Base-by-base conservation (phyloP, 2,329 filamentous ascomycete genomes). In the Cadophora luteo-olivacea region DNA sequence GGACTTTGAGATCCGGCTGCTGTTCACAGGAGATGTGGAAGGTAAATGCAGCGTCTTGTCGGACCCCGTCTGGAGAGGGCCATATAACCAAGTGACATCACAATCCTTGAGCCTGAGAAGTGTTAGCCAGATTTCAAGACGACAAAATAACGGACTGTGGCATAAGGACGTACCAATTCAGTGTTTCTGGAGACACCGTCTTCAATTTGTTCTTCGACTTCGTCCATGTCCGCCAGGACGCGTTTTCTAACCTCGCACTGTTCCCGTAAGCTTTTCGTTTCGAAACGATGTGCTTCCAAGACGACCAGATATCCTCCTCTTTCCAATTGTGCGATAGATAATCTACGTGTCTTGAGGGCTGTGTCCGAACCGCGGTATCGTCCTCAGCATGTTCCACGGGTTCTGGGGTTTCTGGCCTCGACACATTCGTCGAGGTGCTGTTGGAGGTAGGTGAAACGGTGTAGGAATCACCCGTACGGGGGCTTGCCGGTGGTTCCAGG, bases 41-140 rank as follows among this genome's bases (percentile, higher is more conserved):
- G 62, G 81, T 79, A 83, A 79, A 14, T 80, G 80, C 67, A 87
- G 84, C 14, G 87, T 78, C 32, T 84, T 87, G 65, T 84, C 86
- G 4, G 84, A 83, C 25, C 91, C 90, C 0, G 91, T 91, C 78
- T 97, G 95, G 61, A 97, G 81, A 14, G 96, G 96, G 0, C 96
- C 96, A 77, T 98, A 99, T 0, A 99, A 84, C 96, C 95, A 99
- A 57, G 95, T 97, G 38, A 97, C 94, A 80, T 99, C 95, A 79
- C 92, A 96, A 76, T 98, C 96, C 79, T 98, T 99, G 69, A 97
- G 85, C 94, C 94, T 97, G 29, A 6, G 2, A 38, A 25, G 16
- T 32, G 51, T 70, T 62, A 68, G 62, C 75, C 22, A 68, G 41
- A 58, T 51, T 33, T 32, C 14, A 19, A 19, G 25, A 14, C 7